These are phyloP conservation scores for Suhomyces sp. DNA, from an alignment of 805 yeast species.

Conservation along the genomic window DNA sequence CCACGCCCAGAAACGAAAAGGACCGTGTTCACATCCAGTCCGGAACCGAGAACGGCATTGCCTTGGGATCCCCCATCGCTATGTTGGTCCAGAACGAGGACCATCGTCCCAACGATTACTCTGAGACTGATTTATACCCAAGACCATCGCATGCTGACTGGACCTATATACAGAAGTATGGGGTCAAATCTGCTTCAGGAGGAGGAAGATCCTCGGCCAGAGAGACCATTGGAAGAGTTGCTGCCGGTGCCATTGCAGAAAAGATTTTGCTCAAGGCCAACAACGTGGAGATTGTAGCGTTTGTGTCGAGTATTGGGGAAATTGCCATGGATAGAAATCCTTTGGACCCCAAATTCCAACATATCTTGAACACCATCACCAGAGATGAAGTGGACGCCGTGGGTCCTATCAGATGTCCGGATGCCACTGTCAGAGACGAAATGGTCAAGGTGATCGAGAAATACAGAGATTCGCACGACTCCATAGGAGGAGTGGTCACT, in stretches of 20 bases:
- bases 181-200: slow-evolving; percentile 90
- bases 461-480: slow-evolving; percentile 82
- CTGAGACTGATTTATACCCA: slow-evolving; percentile 92
- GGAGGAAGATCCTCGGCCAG: slow-evolving; percentile 98
- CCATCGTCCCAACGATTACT: slow-evolving; percentile 94
- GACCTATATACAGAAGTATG: slow-evolving; percentile 89
- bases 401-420: slow-evolving; percentile 96
- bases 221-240: slow-evolving; percentile 98
- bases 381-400: slow-evolving; percentile 84
- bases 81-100: slow-evolving; percentile 93
- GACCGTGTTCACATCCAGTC: slow-evolving; percentile 91
- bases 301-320: slow-evolving; percentile 89
- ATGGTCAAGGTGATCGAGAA: slow-evolving; percentile 88
- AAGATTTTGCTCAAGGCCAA: slow-evolving; percentile 75
- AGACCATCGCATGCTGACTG: slow-evolving; percentile 98
- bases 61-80: slow-evolving; percentile 94
- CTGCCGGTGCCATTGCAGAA: slow-evolving; percentile 98
- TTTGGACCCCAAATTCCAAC: slow-evolving; percentile 59
- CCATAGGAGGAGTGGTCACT: slow-evolving; percentile 97
- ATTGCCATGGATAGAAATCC: slow-evolving; percentile 76
- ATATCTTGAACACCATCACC: slow-evolving; percentile 70
- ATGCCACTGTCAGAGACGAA: slow-evolving; percentile 59
- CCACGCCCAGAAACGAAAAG: slow-evolving; percentile 96
- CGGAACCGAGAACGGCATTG: slow-evolving; percentile 87
- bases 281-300: slow-evolving; percentile 91